Percentiles rank a stretch among this genome's conserved stretches.
Evolutionary conservation across 2,329 filamentous ascomycete species (phyloP).

Genomic region (Grosmannia penicillata): DNA sequence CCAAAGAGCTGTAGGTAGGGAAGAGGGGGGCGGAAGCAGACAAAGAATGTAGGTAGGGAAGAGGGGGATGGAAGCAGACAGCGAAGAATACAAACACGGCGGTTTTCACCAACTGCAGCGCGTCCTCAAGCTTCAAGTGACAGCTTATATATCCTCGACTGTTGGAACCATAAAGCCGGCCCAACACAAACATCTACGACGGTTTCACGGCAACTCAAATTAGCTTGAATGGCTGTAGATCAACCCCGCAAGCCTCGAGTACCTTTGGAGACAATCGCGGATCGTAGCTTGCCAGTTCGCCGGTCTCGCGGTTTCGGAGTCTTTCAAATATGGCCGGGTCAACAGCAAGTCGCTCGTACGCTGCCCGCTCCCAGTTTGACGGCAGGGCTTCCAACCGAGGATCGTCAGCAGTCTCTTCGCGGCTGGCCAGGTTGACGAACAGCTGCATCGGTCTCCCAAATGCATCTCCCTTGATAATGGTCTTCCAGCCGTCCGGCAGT

Average conservation of each 20-base stretch:
- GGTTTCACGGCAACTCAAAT: neutral
- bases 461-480: neutral
- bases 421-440: neutral
- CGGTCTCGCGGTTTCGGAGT: conserved; percentile 1
- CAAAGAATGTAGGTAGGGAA: too few relatives aligned
- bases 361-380: neutral
- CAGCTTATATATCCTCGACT: too few relatives aligned
- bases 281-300: conserved; percentile 1
- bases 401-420: neutral
- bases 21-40: too few relatives aligned
- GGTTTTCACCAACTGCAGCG: too few relatives aligned
- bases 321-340: conserved; percentile 1
- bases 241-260: neutral
- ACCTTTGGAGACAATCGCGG: neutral
- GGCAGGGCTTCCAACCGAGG: neutral
- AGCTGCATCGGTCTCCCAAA: neutral
- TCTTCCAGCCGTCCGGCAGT: conserved; percentile 1
- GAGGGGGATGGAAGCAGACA: too few relatives aligned
- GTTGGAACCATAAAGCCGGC: too few relatives aligned
- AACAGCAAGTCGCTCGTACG: neutral
- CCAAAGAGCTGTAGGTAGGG: conserved; percentile 21
- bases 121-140: too few relatives aligned
- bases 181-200: too few relatives aligned
- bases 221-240: neutral
- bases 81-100: too few relatives aligned